Percentiles rank a stretch among this genome's conserved stretches.
Conservation (phyloP, 163 green algal species). For the Volvox carteri region DNA sequence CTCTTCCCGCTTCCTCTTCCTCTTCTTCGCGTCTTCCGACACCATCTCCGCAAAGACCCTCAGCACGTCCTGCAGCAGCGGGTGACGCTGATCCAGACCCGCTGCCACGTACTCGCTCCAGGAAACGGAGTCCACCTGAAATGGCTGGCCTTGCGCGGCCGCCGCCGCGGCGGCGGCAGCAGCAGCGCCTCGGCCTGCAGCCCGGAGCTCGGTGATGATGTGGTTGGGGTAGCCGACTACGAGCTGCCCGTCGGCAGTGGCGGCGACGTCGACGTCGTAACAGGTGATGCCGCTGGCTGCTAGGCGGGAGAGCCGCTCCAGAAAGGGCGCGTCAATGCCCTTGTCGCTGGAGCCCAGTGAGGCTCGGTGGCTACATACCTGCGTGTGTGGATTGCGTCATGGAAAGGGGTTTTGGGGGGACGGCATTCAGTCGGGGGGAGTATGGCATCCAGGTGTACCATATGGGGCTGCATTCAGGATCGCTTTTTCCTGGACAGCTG, state of each 20-base stretch:
- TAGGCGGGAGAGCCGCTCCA: not conserved
- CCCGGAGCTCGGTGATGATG: not conserved
- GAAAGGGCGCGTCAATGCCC: not conserved
- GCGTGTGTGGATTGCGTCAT: not conserved
- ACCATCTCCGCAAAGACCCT: not conserved
- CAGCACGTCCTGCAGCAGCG: constrained; percentile 33
- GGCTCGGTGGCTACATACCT: constrained; percentile 44
- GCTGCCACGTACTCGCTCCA: constrained; percentile 35
- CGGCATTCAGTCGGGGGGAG: not conserved
- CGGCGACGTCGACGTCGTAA: constrained; percentile 24
- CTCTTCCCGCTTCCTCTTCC: not conserved
- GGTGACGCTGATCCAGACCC: constrained; percentile 8
- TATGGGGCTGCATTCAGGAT: not conserved
- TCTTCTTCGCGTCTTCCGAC: not conserved
- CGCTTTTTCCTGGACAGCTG: not conserved
- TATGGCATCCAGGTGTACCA: not conserved
- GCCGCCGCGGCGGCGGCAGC: too few relatives aligned
- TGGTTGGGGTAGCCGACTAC: constrained; percentile 28
- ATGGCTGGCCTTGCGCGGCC: not conserved
- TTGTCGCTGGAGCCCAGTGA: not conserved
- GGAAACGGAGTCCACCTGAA: constrained; percentile 24
- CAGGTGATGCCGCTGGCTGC: constrained; percentile 5
- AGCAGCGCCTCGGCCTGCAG: constrained; percentile 16
- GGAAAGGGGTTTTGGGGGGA: not conserved
- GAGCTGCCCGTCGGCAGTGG: constrained; percentile 32